phyloP scores from a whole-genome alignment of 78 protist genomes.

The Dictyostelium purpureum region DNA sequence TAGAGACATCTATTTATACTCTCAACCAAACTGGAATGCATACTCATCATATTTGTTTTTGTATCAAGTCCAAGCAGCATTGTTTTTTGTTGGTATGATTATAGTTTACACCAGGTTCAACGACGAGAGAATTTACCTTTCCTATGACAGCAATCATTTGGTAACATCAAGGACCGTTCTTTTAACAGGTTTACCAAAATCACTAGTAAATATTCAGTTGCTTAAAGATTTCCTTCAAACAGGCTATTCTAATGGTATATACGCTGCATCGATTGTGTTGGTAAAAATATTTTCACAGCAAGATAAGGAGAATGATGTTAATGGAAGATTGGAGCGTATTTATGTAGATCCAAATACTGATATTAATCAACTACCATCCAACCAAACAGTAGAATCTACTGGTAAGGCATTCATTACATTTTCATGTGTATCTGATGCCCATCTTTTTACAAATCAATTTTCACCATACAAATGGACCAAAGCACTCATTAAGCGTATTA shows the following conservation, averaged over 20 bases:
- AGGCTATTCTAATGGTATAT: conserved; percentile 53
- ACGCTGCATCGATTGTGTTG: background rate
- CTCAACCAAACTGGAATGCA: conserved; percentile 64
- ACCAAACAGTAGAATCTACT: conserved; percentile 3
- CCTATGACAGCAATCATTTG: conserved; percentile 56
- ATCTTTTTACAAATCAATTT: conserved; percentile 44
- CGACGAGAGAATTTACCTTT: conserved; percentile 24
- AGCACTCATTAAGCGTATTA: background rate
- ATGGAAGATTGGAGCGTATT: conserved; percentile 16
- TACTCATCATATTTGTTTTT: conserved; percentile 21
- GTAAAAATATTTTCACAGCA: conserved; percentile 18
- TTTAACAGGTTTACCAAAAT: conserved; percentile 52
- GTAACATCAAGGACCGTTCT: conserved; percentile 53
- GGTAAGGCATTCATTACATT: conserved; percentile 70
- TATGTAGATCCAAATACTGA: background rate
- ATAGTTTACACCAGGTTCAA: conserved; percentile 39
- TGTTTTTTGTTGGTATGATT: background rate
- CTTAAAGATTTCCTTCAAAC: conserved; percentile 50
- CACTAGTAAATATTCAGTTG: conserved; percentile 12
- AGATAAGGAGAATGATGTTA: conserved; percentile 15
- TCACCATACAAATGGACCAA: conserved; percentile 60
- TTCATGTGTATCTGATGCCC: conserved; percentile 74
- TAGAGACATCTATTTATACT: background rate
- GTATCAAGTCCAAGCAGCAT: background rate
- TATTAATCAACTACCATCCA: background rate